Evolutionary conservation across 1,284 basidiomycete genomes (phyloP), one percentile per base, ranked within the genome.

Genomic region (Pulchroboletus neoregius): DNA sequence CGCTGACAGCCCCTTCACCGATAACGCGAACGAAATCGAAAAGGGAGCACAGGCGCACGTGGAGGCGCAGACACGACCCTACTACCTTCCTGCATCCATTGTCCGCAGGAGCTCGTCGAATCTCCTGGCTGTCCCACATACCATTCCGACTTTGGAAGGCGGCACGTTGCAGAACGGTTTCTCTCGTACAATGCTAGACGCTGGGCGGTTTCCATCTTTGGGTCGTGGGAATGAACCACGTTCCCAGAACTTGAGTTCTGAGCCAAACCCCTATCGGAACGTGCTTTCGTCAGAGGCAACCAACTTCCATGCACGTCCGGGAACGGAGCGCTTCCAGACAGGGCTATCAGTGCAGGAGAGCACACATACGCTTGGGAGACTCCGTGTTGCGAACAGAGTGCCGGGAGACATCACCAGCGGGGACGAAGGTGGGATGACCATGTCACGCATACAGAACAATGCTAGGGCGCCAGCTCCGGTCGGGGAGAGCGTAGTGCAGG

Each of bases 361-460:
- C 52, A 71, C 44, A 45, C 67, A 46, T 61, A 71, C 48, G 16
- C 60, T 71, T 12, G 71, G 72, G 9, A 57, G 51, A 13, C 63
- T 75, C 12, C 65, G 63, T 43, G 66, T 75, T 34, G 58, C 68
- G 22, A 74, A 75, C 55, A 63, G 70, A 42, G 59, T 67, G 13
- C 71, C 72, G 2, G 73, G 72, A 7, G 73, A 75, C 39, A 48
- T 71, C 36, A 63, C 63, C 3, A 68, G 67, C n/a, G 64, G 70
- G 6, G 70, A 70, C 45, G 71, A 71, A 28, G 67, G 70, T 11
- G 55, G 49, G 15, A 38, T 41, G 27, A 59, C 48, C 39, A 3
- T 45, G 2, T 16, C 43, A 22, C 49, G 45, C 13, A 13, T 28
- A n/a, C 49, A 30, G 35, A 33, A 34, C 11, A 22, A 6, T 31